Conservation (phyloP, 805 yeast genomes). For the Lipomyces yamadae region DNA sequence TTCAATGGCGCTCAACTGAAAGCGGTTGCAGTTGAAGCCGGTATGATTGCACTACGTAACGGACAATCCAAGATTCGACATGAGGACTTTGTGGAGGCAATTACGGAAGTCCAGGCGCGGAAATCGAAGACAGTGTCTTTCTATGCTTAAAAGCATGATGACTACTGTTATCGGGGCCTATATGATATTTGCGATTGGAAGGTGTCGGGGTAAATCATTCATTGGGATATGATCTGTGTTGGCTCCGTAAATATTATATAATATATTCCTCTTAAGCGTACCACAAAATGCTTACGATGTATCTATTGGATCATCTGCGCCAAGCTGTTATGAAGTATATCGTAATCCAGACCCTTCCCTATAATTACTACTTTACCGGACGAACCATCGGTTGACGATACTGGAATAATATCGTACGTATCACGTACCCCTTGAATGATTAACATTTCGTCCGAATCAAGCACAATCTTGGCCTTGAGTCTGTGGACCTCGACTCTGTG, state of each 20-base stretch:
- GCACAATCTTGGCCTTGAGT: slow-evolving; percentile 72
- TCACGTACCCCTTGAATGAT: slow-evolving; percentile 93
- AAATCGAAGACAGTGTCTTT: slow-evolving; percentile 93
- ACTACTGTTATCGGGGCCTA: neutral
- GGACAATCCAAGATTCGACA: slow-evolving; percentile 91
- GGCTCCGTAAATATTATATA: too few relatives aligned
- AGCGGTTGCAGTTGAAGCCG: slow-evolving; percentile 99
- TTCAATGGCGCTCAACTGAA: slow-evolving; percentile 98
- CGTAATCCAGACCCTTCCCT: slow-evolving; percentile 62
- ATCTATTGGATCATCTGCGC: neutral
- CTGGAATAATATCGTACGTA: slow-evolving; percentile 74
- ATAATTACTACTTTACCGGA: slow-evolving; percentile 71
- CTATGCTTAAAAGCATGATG: slow-evolving; percentile 65
- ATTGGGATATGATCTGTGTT: neutral
- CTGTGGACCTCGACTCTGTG: slow-evolving; percentile 60
- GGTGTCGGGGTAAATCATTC: neutral
- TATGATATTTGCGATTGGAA: neutral
- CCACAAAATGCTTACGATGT: neutral
- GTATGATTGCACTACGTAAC: slow-evolving; percentile 97
- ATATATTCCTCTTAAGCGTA: neutral
- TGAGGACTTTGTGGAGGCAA: slow-evolving; percentile 98
- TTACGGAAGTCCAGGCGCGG: slow-evolving; percentile 97
- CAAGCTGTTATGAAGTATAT: slow-evolving; percentile 12
- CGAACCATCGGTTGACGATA: slow-evolving; percentile 43
- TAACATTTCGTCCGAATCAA: slow-evolving; percentile 50